Base-by-base conservation (phyloP, 768 basidiomycete genomes). In the Leccinum uliginosum region DNA sequence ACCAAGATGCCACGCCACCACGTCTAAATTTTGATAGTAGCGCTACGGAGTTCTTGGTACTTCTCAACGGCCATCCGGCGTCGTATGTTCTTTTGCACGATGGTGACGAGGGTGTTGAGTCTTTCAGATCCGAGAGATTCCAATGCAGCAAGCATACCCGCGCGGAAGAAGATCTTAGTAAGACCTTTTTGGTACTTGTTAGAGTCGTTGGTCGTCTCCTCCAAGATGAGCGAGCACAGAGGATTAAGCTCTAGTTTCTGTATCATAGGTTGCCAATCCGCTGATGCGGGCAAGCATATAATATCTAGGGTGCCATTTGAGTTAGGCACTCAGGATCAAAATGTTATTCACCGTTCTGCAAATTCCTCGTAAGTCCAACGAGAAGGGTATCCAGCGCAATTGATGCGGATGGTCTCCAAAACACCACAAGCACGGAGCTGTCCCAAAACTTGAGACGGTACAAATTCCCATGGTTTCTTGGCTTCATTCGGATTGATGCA, bases 401-500 rank as follows among this genome's bases (percentile, higher is more conserved):
- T 94, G 69, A 99, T 99, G 55, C 95, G 83, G 65, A 99, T 99
- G 3, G 97, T 99, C 73, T 99, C 97, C 40, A 99, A 80, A 54
- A 99, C 97, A 85, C 97, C 97, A 73, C 97, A 99, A 55, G 97
- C 97, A 48, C 97, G 83, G 27, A 99, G 76, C 71, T 99, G 97
- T 19, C 92, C 86, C 45, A 99, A 75, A 14, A 99, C 97, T 70
- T 98, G 94, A 64, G 95, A 92, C 29, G 95, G 92, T 27, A 89
- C 85, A 67, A 98, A 95, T 69, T 94, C 93, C 97, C 97, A 99
- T 38, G 97, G 93, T 53, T 81, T 85, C 77, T 99, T 99, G 61
- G 83, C 81, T 67, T 99, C 97, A 69, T 99, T 99, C 3, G 97
- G 97, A 72, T 99, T 99, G 78, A 99, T 98, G 72, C 97, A 99